Evolutionary conservation across 345 rosid species (phyloP).

Genomic region (Melaleuca quinquenervia): DNA sequence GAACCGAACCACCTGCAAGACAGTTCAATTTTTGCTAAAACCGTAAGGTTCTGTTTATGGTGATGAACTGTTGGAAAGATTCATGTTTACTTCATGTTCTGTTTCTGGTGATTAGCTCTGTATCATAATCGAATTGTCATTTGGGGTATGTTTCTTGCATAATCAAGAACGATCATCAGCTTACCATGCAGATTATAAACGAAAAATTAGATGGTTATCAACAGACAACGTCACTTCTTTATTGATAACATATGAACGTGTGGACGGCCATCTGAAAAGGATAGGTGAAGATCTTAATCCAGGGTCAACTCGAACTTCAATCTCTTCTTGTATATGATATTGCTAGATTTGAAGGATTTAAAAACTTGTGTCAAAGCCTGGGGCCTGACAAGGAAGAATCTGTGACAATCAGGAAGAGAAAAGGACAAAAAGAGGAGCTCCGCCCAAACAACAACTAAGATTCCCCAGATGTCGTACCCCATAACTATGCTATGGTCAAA

Average conservation of each 20-base stretch:
- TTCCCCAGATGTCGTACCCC: background rate
- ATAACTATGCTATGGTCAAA: background rate
- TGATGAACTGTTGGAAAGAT: background rate
- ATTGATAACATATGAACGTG: background rate
- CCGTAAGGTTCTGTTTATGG: background rate
- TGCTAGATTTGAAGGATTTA: background rate
- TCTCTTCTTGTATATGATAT: background rate
- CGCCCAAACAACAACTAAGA: background rate
- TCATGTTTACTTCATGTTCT: background rate
- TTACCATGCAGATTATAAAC: background rate
- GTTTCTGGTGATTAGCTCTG: background rate
- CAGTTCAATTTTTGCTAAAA: background rate
- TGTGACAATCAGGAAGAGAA: background rate
- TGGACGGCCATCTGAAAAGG: background rate
- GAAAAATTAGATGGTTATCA: background rate
- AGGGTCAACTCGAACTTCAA: background rate
- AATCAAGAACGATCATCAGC: background rate
- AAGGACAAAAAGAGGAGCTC: background rate
- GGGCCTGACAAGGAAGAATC: background rate
- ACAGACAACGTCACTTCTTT: background rate
- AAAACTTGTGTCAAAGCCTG: background rate
- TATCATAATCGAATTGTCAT: background rate
- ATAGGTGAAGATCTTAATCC: background rate
- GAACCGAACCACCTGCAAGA: conserved; percentile 20
- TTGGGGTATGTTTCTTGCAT: background rate